Evolutionary conservation across 164 flowering plant species (phyloP).

Genomic region (Berberis thunbergii): DNA sequence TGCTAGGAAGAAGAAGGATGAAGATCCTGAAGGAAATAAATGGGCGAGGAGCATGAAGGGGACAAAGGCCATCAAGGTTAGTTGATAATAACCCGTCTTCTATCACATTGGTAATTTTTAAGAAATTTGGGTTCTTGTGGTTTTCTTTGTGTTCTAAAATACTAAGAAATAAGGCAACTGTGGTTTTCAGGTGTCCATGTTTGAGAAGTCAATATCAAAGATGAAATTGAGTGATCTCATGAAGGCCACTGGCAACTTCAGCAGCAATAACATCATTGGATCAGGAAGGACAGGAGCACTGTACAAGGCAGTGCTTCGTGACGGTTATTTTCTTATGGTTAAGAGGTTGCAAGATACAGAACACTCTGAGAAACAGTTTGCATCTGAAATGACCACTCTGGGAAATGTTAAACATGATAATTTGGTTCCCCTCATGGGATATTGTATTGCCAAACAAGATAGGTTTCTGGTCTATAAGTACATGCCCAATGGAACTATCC

Average conservation of each 20-base stretch:
- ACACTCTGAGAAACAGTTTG: conserved; percentile 18
- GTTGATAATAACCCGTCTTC: not conserved
- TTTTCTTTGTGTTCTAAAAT: not conserved
- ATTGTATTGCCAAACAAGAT: conserved; percentile 10
- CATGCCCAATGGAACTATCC: conserved; percentile 13
- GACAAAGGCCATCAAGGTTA: conserved; percentile 55
- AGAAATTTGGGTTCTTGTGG: not conserved
- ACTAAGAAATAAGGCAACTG: not conserved
- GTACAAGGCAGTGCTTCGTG: conserved; percentile 20
- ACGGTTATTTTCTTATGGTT: conserved; percentile 15
- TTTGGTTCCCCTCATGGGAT: conserved; percentile 22
- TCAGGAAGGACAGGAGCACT: conserved; percentile 19
- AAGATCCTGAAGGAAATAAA: conserved; percentile 71
- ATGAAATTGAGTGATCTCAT: conserved; percentile 61
- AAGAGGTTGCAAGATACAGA: conserved; percentile 21
- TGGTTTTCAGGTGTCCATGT: conserved; percentile 29
- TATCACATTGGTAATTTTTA: not conserved
- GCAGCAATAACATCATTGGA: conserved; percentile 16
- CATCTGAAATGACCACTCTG: conserved; percentile 19
- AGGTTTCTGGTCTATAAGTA: conserved; percentile 13
- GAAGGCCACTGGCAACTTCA: conserved; percentile 38
- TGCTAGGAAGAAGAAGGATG: conserved; percentile 37
- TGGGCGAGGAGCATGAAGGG: conserved; percentile 78
- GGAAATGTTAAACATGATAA: conserved; percentile 23
- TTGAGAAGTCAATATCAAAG: conserved; percentile 56